Conservation (phyloP, 2,329 filamentous ascomycete species). For the Diaporthe velutina region DNA sequence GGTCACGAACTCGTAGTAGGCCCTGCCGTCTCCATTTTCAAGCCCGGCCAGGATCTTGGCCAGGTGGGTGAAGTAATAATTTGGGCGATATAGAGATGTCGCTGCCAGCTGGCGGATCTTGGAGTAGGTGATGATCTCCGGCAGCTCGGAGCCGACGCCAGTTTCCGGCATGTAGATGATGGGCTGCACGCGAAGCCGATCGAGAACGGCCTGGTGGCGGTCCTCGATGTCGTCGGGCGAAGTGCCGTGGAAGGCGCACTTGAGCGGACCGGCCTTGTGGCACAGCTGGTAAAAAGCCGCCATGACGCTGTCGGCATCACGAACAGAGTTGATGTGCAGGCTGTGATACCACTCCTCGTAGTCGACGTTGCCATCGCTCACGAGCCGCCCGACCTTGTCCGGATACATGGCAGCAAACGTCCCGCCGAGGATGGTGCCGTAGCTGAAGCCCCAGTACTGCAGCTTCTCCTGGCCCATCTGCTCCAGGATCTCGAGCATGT, state of each 20-base stretch:
- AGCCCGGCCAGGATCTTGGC: constrained; percentile 58
- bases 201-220: constrained; percentile 56
- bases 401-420: constrained; percentile 66
- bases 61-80: constrained; percentile 55
- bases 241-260: constrained; percentile 58
- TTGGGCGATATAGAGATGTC: constrained; percentile 59
- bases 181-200: constrained; percentile 55
- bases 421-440: constrained; percentile 65
- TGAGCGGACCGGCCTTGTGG: constrained; percentile 61
- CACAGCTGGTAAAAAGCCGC: constrained; percentile 67
- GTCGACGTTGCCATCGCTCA: constrained; percentile 66
- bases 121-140: constrained; percentile 64
- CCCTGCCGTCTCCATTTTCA: constrained; percentile 57
- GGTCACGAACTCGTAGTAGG: constrained; percentile 55
- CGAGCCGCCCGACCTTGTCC: constrained; percentile 62
- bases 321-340: constrained; percentile 59
- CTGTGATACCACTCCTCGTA: constrained; percentile 67
- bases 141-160: constrained; percentile 53
- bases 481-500: constrained; percentile 61
- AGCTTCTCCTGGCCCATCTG: constrained; percentile 57
- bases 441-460: constrained; percentile 68
- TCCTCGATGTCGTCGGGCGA: constrained; percentile 54
- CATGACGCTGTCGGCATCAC: constrained; percentile 68
- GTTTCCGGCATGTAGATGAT: constrained; percentile 54
- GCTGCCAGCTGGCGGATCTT: constrained; percentile 59